Conservation (phyloP, 352 stramenopile genomes). For the Globisporangium perplexum region DNA sequence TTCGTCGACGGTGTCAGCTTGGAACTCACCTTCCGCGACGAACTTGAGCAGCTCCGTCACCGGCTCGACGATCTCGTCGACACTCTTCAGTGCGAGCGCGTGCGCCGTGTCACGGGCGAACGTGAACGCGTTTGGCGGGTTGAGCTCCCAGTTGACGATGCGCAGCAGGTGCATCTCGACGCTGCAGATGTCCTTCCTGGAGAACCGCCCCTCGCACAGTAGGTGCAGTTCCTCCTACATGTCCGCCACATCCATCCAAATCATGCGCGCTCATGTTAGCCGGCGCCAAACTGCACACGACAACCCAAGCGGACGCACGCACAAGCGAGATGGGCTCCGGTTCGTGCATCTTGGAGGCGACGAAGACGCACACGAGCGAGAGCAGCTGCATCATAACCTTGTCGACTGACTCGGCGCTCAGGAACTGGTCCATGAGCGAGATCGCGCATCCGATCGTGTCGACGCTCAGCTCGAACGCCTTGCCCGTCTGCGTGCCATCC, state of each 20-base stretch:
- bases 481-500: constrained; percentile 32
- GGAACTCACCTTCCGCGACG: constrained; percentile 9
- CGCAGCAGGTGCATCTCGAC: constrained; percentile 53
- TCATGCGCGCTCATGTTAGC: too few species aligned
- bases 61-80: constrained; percentile 9
- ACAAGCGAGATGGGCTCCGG: constrained; percentile 51
- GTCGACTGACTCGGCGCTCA: constrained; percentile 63
- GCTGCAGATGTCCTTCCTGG: constrained; percentile 45
- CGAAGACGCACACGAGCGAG: constrained; percentile 70
- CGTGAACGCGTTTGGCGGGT: constrained; percentile 53
- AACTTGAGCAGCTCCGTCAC: constrained; percentile 11
- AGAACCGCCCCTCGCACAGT: constrained; percentile 74
- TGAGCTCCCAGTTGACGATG: constrained; percentile 59
- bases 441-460: constrained; percentile 56
- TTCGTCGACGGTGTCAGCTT: background rate
- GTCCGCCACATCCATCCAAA: background rate
- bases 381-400: constrained; percentile 65
- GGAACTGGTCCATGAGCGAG: constrained; percentile 70
- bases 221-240: constrained; percentile 55
- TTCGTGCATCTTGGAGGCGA: constrained; percentile 73
- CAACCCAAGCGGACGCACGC: background rate
- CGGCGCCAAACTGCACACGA: too few species aligned
- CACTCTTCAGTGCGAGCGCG: constrained; percentile 30
- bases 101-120: constrained; percentile 62
- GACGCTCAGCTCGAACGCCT: constrained; percentile 63